Conservation (phyloP, 1,284 basidiomycete genomes). For the Lignosus rhinocerotis region DNA sequence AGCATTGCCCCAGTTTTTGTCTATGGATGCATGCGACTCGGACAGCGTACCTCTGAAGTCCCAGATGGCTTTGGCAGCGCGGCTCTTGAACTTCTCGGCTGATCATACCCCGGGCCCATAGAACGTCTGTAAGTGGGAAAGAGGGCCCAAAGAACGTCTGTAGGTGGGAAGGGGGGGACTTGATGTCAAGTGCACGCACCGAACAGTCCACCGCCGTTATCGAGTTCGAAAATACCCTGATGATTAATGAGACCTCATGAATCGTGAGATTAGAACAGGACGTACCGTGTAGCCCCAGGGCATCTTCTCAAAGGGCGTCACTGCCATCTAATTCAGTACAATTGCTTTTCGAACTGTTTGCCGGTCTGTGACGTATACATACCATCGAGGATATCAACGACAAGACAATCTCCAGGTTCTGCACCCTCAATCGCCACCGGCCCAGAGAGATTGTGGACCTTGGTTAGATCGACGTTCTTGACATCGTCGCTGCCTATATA, state of each 20-base stretch:
- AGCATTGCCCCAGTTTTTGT: background rate
- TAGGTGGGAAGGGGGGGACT: background rate
- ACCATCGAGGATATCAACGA: constrained; percentile 79
- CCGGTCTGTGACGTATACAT: constrained; percentile 8
- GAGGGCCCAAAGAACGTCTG: background rate
- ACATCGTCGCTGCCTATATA: constrained; percentile 66
- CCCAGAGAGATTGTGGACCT: constrained; percentile 74
- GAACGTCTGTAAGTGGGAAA: background rate
- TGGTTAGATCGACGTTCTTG: constrained; percentile 62
- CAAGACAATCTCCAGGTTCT: constrained; percentile 77
- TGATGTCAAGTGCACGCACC: constrained; percentile 38
- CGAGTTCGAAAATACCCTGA: constrained; percentile 72
- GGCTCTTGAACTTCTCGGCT: constrained; percentile 71
- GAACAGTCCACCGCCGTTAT: constrained; percentile 77
- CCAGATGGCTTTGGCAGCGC: constrained; percentile 79
- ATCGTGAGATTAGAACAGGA: background rate
- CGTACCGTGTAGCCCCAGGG: constrained; percentile 79
- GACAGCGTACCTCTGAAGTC: constrained; percentile 62
- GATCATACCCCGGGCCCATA: background rate
- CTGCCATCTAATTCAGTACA: constrained; percentile 31
- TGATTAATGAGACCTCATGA: background rate
- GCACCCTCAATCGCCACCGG: constrained; percentile 76
- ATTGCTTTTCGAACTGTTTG: too few relatives aligned
- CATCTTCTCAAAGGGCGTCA: constrained; percentile 73
- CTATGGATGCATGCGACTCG: background rate